Evolutionary conservation across 83 land plant species (phyloP), one percentile per base, ranked within the genome.

Genomic region (Thuja plicata): DNA sequence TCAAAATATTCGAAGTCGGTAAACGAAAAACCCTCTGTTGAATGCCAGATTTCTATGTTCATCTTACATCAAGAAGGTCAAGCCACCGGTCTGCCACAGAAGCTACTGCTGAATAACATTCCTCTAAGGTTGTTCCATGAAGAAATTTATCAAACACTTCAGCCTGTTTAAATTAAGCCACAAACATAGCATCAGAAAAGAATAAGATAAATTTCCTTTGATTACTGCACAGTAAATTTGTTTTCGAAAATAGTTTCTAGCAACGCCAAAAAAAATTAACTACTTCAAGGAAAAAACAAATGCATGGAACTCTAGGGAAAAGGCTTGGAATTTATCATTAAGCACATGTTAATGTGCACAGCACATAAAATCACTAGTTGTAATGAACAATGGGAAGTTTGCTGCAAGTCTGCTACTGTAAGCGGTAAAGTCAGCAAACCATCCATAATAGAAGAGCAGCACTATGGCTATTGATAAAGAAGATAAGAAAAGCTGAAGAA

Each of bases 81-180:
- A 98, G 93, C 99, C 99, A 98, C 11, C 99, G 95, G 60, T 98
- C 93, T 77, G 99, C 99, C 91, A 97, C 96, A 90, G 98, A 89
- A 84, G 99, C 98, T 50, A 98, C 99, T 76, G 97, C 96, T 82
- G 92, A 91, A 92, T 98, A 98, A 90, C 99, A 98, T 90, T 98
- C 98, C 88, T 97, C 98, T 86, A 98, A 89, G 81, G 99, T 97
- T 50, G 94, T 92, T 17, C 99, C 99, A 62, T 91, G 93, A 8
- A 98, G 96, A 88, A 98, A 98, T 89, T 95, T 98, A 52, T 97
- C 99, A 90, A 98, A 98, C 66, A 98, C 96, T 90, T 98, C 99
- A 43, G 99, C 98, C 99, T 98, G 94, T 45, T 87, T 88, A 87
- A 70, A 34, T 78, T 35, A 85, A 85, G 37, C 19, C 85, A 45